Percentiles rank a stretch among this genome's conserved stretches.
Evolutionary conservation across 2,329 filamentous ascomycete species (phyloP).

Genomic region (Blastomyces percursus): DNA sequence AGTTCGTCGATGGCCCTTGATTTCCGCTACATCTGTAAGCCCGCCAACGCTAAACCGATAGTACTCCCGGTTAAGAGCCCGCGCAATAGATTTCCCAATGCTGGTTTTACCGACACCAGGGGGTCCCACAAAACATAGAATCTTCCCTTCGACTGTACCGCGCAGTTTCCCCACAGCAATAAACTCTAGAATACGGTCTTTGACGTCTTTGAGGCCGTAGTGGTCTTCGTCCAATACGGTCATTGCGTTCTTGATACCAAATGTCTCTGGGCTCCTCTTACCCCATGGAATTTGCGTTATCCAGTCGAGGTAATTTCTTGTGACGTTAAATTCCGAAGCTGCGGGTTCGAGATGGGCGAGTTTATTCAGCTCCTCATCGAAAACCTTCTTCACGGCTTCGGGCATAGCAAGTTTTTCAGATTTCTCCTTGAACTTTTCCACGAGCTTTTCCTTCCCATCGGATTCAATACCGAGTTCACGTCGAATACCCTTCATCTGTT

Average conservation of each 20-base stretch:
- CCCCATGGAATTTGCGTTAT: conserved; percentile 98
- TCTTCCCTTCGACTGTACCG: conserved; percentile 96
- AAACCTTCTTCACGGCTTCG: conserved; percentile 90
- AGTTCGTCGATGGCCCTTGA: conserved; percentile 92
- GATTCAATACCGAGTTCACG: conserved; percentile 92
- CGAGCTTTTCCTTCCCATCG: conserved; percentile 94
- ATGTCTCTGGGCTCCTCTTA: conserved; percentile 89
- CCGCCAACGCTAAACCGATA: conserved; percentile 98
- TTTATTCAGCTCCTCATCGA: conserved; percentile 97
- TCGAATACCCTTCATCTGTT: conserved; percentile 98
- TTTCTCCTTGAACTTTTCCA: conserved; percentile 96
- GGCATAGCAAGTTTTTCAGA: conserved; percentile 91
- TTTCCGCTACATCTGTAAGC: conserved; percentile 93
- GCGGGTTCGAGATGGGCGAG: conserved; percentile 88
- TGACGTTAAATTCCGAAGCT: conserved; percentile 97
- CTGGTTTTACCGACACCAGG: conserved; percentile 98
- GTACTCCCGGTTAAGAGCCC: conserved; percentile 89
- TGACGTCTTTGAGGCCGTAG: conserved; percentile 93
- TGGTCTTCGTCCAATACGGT: conserved; percentile 91
- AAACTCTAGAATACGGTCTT: conserved; percentile 95
- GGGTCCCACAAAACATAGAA: conserved; percentile 92
- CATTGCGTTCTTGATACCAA: conserved; percentile 84
- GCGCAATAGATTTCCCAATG: conserved; percentile 95
- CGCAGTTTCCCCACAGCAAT: conserved; percentile 96
- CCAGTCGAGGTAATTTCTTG: conserved; percentile 97